These are phyloP conservation scores for Prototheca cutis DNA, from an alignment of 163 green algal genomes.

Conservation along the genomic window DNA sequence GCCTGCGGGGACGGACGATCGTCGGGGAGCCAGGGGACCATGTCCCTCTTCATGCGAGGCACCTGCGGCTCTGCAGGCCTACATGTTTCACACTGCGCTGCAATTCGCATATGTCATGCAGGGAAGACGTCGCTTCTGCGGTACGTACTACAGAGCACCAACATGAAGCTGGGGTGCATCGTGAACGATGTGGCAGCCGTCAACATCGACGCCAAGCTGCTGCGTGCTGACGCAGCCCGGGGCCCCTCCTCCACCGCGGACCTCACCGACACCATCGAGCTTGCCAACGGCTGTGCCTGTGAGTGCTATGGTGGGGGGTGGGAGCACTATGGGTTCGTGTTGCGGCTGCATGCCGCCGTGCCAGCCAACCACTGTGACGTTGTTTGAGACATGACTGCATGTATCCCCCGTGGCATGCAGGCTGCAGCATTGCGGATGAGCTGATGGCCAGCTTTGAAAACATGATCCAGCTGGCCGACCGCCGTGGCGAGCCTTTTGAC, in stretches of 20 bases:
- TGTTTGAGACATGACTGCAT: too few species aligned
- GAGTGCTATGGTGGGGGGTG: too few species aligned
- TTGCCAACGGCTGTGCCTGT: conserved; percentile 91
- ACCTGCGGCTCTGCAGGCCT: too few species aligned
- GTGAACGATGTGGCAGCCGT: conserved; percentile 89
- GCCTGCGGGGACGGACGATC: too few species aligned
- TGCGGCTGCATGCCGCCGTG: too few species aligned
- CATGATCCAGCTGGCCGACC: conserved; percentile 62
- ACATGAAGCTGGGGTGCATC: conserved; percentile 78
- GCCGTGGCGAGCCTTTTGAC: conserved; percentile 59
- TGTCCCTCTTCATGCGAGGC: too few species aligned
- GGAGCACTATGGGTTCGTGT: too few species aligned
- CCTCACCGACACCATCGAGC: conserved; percentile 85
- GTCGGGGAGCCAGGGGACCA: too few species aligned
- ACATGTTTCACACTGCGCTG: too few species aligned
- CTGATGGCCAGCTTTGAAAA: conserved; percentile 83
- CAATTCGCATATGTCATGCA: too few species aligned
- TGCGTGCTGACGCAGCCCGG: conserved; percentile 49
- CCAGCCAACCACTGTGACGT: too few species aligned
- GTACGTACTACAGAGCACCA: conserved; percentile 71
- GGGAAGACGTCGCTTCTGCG: conserved; percentile 88
- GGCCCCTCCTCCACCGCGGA: conserved; percentile 56
- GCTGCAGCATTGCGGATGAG: conserved; percentile 84
- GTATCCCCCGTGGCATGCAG: conserved; percentile 30
- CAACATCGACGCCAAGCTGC: conserved; percentile 93